Percentiles rank a stretch among this genome's conserved stretches.
These are phyloP conservation scores for Trypanosoma rangeli DNA, from an alignment of 208 protist genomes.

Conservation along the genomic window DNA sequence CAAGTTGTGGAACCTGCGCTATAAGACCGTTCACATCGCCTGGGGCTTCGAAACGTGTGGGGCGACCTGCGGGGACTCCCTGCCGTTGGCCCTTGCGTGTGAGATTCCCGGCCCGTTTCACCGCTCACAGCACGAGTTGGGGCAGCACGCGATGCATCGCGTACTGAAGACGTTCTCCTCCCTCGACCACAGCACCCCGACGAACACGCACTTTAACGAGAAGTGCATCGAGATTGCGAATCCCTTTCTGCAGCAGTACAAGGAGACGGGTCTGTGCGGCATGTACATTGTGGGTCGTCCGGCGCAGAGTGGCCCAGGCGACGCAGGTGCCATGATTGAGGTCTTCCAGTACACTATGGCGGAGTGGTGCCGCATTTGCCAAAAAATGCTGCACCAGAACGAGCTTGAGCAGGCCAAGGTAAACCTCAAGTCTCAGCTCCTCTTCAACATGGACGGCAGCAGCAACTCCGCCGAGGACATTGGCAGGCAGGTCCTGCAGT, in stretches of 20 bases:
- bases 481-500: conserved; percentile 82
- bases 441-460: conserved; percentile 90
- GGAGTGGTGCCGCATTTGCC: conserved; percentile 85
- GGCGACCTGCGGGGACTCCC: conserved; percentile 77
- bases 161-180: conserved; percentile 89
- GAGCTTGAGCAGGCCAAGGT: conserved; percentile 89
- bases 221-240: conserved; percentile 87
- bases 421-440: conserved; percentile 87
- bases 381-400: conserved; percentile 82
- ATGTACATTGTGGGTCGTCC: conserved; percentile 83
- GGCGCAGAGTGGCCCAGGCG: conserved; percentile 55
- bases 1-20: conserved; percentile 86
- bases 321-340: conserved; percentile 74
- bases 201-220: conserved; percentile 89
- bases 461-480: conserved; percentile 87
- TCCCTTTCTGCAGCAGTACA: conserved; percentile 88
- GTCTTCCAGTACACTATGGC: conserved; percentile 88
- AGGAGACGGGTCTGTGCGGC: conserved; percentile 86
- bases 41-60: conserved; percentile 91
- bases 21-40: conserved; percentile 85
- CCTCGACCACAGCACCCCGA: conserved; percentile 83
- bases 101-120: conserved; percentile 88
- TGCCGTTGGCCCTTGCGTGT: conserved; percentile 83
- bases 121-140: conserved; percentile 87
- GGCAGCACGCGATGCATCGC: conserved; percentile 85